These are phyloP conservation scores for Alternaria ventricosa DNA, from an alignment of 2,329 filamentous ascomycete genomes.

Conservation along the genomic window DNA sequence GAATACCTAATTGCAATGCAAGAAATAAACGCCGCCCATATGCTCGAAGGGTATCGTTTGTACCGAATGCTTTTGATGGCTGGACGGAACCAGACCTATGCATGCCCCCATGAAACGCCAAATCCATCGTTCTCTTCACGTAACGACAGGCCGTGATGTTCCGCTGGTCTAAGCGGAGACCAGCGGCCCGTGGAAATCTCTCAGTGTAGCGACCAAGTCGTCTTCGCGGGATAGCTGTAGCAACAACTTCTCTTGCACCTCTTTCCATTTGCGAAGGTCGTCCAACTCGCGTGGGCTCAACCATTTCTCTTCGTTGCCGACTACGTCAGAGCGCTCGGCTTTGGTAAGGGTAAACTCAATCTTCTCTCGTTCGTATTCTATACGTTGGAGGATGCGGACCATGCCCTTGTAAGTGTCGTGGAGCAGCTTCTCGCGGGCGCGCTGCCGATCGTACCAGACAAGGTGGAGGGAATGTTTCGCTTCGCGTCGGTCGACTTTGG, in stretches of 20 bases:
- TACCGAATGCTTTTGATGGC: slow-evolving; percentile 10
- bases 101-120: slow-evolving; percentile 1
- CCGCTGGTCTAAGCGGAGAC: slow-evolving; percentile 13
- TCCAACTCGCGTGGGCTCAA: slow-evolving; percentile 76
- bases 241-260: slow-evolving; percentile 72
- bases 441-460: slow-evolving; percentile 85
- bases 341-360: slow-evolving; percentile 78
- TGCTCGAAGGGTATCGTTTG: slow-evolving; percentile 9
- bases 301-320: slow-evolving; percentile 81
- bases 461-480: slow-evolving; percentile 87
- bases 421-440: slow-evolving; percentile 72
- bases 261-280: slow-evolving; percentile 68
- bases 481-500: slow-evolving; percentile 81
- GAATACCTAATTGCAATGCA: not conserved
- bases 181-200: slow-evolving; percentile 62
- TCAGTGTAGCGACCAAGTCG: slow-evolving; percentile 80
- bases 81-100: not conserved
- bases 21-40: slow-evolving; percentile 7
- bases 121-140: not conserved
- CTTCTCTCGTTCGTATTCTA: slow-evolving; percentile 75
- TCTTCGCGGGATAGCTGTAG: slow-evolving; percentile 83
- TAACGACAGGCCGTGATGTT: not conserved
- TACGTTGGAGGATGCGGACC: slow-evolving; percentile 81
- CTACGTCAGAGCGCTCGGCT: slow-evolving; percentile 83
- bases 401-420: slow-evolving; percentile 90